These are phyloP conservation scores for Haplosporangium sp. DNA, from an alignment of 371 early-diverging fungal species.

Conservation along the genomic window DNA sequence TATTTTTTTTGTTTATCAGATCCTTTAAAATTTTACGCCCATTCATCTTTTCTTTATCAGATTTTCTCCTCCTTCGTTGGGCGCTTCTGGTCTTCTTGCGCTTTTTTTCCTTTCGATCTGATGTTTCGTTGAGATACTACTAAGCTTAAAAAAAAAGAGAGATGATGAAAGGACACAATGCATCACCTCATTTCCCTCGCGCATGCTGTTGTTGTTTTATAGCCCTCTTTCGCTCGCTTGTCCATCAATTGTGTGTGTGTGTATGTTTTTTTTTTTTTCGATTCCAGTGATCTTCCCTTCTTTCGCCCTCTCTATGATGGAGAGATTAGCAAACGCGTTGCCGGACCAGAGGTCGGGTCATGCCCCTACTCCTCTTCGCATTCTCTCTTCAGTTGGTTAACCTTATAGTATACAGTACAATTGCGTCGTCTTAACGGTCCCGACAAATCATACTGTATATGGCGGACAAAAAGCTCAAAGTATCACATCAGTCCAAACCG, in stretches of 20 bases:
- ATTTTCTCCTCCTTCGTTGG: not conserved
- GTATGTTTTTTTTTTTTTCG: not conserved
- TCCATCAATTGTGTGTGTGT: too few species aligned
- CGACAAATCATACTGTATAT: too few species aligned
- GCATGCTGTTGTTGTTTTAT: not conserved
- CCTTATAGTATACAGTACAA: too few species aligned
- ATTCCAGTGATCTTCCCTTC: not conserved
- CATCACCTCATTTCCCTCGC: not conserved
- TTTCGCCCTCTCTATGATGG: not conserved
- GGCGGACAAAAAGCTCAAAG: too few species aligned
- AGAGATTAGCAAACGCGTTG: not conserved
- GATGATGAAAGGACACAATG: not conserved
- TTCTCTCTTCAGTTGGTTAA: too few species aligned
- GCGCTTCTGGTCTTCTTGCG: not conserved
- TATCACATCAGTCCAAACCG: too few species aligned
- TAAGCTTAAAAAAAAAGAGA: too few species aligned
- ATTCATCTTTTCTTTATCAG: not conserved
- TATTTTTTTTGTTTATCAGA: slow-evolving; percentile 2
- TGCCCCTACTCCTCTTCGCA: too few species aligned
- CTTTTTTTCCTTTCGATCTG: too few species aligned
- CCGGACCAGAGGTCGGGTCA: not conserved
- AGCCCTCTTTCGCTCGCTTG: too few species aligned
- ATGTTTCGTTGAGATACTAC: too few species aligned
- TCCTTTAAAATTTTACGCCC: not conserved
- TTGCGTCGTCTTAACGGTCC: too few species aligned